phyloP scores from a whole-genome alignment of 1,284 basidiomycete genomes.

The Erythrobasidium hasegawianum region DNA sequence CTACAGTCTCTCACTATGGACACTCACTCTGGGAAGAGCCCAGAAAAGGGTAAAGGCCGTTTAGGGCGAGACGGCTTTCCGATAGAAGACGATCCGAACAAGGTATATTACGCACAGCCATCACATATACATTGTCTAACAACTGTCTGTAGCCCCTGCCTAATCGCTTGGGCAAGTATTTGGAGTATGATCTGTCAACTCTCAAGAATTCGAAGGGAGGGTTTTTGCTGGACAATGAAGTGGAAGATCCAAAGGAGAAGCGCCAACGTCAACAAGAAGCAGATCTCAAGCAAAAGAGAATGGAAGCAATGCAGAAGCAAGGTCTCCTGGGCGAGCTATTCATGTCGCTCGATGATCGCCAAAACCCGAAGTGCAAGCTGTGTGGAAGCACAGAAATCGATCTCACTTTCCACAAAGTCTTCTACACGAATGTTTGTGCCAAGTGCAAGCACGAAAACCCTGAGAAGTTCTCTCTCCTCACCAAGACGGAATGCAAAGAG shows the following conservation, averaged over 20 bases:
- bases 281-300: slow-evolving; percentile 41
- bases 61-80: slow-evolving; percentile 33
- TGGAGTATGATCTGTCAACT: slow-evolving; percentile 93
- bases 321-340: slow-evolving; percentile 34
- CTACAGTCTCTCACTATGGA: slow-evolving; percentile 30
- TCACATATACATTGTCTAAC: not conserved
- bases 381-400: slow-evolving; percentile 82
- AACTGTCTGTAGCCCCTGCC: slow-evolving; percentile 17
- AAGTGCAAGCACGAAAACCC: slow-evolving; percentile 82
- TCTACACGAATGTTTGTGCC: slow-evolving; percentile 79
- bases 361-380: slow-evolving; percentile 76
- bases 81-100: slow-evolving; percentile 33
- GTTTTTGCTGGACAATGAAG: slow-evolving; percentile 76
- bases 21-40: slow-evolving; percentile 8
- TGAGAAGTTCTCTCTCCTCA: slow-evolving; percentile 89
- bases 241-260: slow-evolving; percentile 45
- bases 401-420: slow-evolving; percentile 70
- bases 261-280: slow-evolving; percentile 43
- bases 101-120: slow-evolving; percentile 1
- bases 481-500: slow-evolving; percentile 98
- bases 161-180: slow-evolving; percentile 60
- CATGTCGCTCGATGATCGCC: slow-evolving; percentile 53
- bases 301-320: slow-evolving; percentile 42
- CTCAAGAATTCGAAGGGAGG: slow-evolving; percentile 78
- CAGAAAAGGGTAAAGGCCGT: slow-evolving; percentile 26